Evolutionary conservation across 192 early-diverging fungal species (phyloP), one percentile per base, ranked within the genome.

Genomic region (Bifiguratus adelaidae): DNA sequence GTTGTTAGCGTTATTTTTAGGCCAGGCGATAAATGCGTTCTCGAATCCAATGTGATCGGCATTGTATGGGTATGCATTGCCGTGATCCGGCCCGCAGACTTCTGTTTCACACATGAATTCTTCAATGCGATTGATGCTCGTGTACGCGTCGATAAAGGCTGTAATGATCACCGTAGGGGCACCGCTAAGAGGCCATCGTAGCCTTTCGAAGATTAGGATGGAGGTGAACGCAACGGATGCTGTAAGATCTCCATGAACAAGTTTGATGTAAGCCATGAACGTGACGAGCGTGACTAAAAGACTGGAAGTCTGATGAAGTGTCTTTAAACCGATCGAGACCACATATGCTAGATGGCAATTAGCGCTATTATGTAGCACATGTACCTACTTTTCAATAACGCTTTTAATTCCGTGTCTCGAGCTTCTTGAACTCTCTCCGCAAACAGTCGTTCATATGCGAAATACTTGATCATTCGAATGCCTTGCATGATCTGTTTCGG

Each of bases 381-480:
- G 22, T 7, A 1, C 37, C 1, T 40, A 40, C 37, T 21, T 7
- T 15, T 20, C 18, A 40, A 40, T 21, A 40, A 40, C 22, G 16
- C 22, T 15, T 15, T 21, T 21, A 40, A 1, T 13, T 40, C 37
- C 18, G 22, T 20, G 18, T 40, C 37, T 7, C 37, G 37, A 40
- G 37, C 6, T 5, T 20, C 16, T 21, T 20, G 15, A 15, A 40
- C 22, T 21, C 37, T 15, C 22, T 40, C 37, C 7, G 37, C 16
- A 15, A 40, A 40, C 7, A 21, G 37, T 40, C 37, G 37, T 45
- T 89, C 82, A 80, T 84, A 87, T 23, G 77, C 83, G 51, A 88
- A 82, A 35, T 92, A 74, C 60, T 96, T 99, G 51, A 94, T 83
- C 46, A 92, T 86, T 16, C 87, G 77, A 27, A 99, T 91, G n/a